A percentile compares a stretch with the other conserved stretches of the same genome.
Conservation (phyloP, 495 filamentous ascomycete genomes). For the Penicillium arizonense region DNA sequence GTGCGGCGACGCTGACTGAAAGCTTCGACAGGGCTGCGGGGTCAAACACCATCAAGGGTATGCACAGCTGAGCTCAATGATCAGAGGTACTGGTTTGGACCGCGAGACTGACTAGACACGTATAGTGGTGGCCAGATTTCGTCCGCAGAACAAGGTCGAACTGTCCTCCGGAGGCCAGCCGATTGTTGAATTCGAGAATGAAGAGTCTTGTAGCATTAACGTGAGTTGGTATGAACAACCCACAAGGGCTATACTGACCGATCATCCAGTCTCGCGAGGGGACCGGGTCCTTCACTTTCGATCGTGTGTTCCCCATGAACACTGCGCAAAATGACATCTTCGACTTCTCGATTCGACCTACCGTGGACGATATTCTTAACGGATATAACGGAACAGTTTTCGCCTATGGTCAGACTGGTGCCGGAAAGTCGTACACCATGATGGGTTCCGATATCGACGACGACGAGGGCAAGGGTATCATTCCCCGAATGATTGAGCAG, state of each 20-base stretch:
- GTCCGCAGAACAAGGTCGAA: constrained; percentile 94
- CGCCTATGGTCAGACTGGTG: constrained; percentile 97
- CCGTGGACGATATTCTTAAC: constrained; percentile 96
- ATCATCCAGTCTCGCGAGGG: constrained; percentile 72
- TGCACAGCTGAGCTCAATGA: constrained; percentile 20
- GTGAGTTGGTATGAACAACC: constrained; percentile 48
- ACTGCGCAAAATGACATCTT: constrained; percentile 89
- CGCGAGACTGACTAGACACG: not conserved
- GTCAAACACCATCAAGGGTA: constrained; percentile 74
- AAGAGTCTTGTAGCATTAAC: constrained; percentile 83
- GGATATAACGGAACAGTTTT: constrained; percentile 99
- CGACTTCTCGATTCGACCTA: constrained; percentile 92
- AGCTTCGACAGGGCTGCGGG: constrained; percentile 28
- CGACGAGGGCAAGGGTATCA: constrained; percentile 84
- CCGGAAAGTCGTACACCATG: constrained; percentile 99
- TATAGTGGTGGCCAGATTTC: constrained; percentile 90
- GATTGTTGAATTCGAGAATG: constrained; percentile 83
- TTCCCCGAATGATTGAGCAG: constrained; percentile 95
- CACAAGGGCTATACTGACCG: constrained; percentile 7
- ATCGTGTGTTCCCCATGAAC: constrained; percentile 92
- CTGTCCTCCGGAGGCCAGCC: constrained; percentile 84
- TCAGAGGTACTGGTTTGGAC: not conserved
- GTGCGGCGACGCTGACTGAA: constrained; percentile 8
- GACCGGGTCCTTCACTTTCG: constrained; percentile 87
- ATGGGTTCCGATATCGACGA: constrained; percentile 98